Evolutionary conservation across 768 basidiomycete genomes (phyloP), one percentile per base, ranked within the genome.

Genomic region (Lentinula raphanica): DNA sequence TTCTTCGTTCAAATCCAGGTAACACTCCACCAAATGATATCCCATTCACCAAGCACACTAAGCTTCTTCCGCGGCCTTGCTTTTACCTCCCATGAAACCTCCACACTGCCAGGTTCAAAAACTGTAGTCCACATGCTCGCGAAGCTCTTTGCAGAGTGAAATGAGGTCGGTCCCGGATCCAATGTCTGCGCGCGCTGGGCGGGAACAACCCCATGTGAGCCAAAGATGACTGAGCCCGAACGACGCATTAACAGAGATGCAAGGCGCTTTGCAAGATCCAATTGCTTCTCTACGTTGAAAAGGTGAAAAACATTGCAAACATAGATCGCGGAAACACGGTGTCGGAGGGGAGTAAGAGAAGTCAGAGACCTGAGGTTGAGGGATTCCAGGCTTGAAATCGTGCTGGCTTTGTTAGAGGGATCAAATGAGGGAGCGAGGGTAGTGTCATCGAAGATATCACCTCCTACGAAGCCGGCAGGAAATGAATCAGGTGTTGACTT

Each of bases 221-320:
- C 80, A 58, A 80, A 76, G 38, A 81, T 75, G 23, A 79, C 61
- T 1, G 79, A 78, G 2, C 80, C 81, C 1, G 76, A 72, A 25
- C 64, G 63, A 2, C 73, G 74, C 0, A 74, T 70, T n/a, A 82
- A 71, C 4, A 82, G 65, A 7, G 69, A 69, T 1, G 75, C 78
- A 27, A 82, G 64, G 7, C 68, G 66, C 17, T 65, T 68, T 2
- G 77, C 82, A 49, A 83, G 67, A 35, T 73, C 62, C 9, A 67
- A 58, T 60, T 83, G 81, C 28, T 68, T 54, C 17, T 61, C 68
- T 45, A 71, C 70, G 58, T 64, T 59, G 65, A 84, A 84, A 29
- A 83, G 73, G 61, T 82, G 82, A 61, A 86, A 84, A 66, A 85
- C 70, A 5, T 77, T 67, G 12, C 76, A 71, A 1, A 77, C 76